A percentile compares a stretch with the other conserved stretches of the same genome.
Conservation (phyloP, 805 yeast genomes). For the Pachysolen tannophilus region DNA sequence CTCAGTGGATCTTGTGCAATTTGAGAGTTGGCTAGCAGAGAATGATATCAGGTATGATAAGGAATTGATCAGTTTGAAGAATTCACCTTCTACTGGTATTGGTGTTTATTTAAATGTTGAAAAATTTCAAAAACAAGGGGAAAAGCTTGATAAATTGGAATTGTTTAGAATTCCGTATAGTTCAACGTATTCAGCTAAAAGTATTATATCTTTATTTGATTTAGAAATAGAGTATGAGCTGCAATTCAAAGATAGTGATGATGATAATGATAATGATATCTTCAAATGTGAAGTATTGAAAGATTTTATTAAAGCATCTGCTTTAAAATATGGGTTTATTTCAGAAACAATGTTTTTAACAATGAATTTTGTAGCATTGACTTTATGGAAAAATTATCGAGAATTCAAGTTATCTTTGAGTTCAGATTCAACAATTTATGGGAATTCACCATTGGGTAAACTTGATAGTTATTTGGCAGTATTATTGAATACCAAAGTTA, state of each 20-base stretch:
- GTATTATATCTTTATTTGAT: no score
- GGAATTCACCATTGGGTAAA: conserved; percentile 15
- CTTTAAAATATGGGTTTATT: no score
- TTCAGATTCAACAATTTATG: conserved; percentile 4
- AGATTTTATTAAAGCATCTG: no score
- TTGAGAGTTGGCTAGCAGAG: not conserved
- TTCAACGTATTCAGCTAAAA: no score
- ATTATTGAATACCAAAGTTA: conserved; percentile 24
- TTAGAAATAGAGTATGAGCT: no score
- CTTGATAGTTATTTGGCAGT: conserved; percentile 25
- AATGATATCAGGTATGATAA: not conserved
- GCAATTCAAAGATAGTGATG: no score
- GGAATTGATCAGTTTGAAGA: not conserved
- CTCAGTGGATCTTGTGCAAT: not conserved
- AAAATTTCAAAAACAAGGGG: not conserved
- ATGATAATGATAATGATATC: no score
- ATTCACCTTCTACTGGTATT: conserved; percentile 1
- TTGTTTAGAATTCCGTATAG: conserved; percentile 30
- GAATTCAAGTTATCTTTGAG: conserved; percentile 15
- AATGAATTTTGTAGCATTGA: conserved; percentile 17
- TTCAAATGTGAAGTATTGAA: no score
- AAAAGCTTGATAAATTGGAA: conserved; percentile 16
- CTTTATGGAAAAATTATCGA: no score
- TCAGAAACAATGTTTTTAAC: conserved; percentile 16
- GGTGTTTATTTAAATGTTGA: conserved; percentile 4